Evolutionary conservation across 345 rosid genomes (phyloP).

Genomic region (Arabidopsis arenosa): DNA sequence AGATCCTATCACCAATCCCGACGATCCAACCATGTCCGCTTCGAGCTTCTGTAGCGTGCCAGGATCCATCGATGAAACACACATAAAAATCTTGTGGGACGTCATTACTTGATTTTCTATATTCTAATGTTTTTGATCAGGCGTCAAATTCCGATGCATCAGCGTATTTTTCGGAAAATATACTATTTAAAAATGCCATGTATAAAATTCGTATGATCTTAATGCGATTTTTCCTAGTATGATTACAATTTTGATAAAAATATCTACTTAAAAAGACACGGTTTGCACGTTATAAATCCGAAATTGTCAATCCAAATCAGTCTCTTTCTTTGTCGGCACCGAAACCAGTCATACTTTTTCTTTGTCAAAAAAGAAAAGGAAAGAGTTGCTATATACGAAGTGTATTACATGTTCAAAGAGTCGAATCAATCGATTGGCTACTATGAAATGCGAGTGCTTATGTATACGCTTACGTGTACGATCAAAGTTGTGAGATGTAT

Average conservation of each 20-base stretch:
- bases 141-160: slow-evolving; percentile 31
- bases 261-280: neutral
- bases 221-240: neutral
- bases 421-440: slow-evolving; percentile 21
- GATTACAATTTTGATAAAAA: neutral
- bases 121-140: neutral
- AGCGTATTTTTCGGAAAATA: slow-evolving; percentile 7
- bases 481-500: slow-evolving; percentile 30
- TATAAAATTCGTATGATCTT: no score
- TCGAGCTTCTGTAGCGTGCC: no score
- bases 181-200: neutral
- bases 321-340: no score
- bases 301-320: neutral
- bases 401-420: slow-evolving; percentile 12
- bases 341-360: neutral
- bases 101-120: slow-evolving; percentile 9
- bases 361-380: neutral
- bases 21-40: no score
- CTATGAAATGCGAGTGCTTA: slow-evolving; percentile 16
- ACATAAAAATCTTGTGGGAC: no score
- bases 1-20: no score
- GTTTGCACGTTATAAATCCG: neutral
- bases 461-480: slow-evolving; percentile 28
- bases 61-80: no score
- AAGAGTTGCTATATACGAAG: slow-evolving; percentile 15